These are phyloP conservation scores for Curvularia sp. DNA, from an alignment of 2,329 filamentous ascomycete species.

Conservation along the genomic window DNA sequence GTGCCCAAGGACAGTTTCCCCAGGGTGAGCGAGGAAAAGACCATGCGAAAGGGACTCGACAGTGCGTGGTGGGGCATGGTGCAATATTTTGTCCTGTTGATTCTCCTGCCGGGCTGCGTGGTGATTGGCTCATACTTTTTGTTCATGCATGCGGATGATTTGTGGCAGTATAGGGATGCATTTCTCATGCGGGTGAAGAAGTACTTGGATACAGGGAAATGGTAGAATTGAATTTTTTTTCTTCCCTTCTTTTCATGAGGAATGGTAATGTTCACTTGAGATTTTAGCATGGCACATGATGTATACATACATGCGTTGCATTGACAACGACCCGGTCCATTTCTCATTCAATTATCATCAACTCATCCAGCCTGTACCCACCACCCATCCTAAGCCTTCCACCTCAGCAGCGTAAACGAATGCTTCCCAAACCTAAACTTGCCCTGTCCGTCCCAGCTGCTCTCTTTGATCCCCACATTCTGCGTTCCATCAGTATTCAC, in stretches of 20 bases:
- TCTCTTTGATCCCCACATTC: constrained; percentile 67
- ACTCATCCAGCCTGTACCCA: too few species aligned
- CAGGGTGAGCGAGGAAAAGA: constrained; percentile 29
- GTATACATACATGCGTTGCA: too few species aligned
- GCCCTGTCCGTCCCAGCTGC: constrained; percentile 69
- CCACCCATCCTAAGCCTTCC: constrained; percentile 49
- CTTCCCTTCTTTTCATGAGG: too few species aligned
- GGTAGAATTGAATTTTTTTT: neutral
- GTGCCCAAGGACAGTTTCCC: constrained; percentile 35
- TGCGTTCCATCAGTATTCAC: constrained; percentile 70
- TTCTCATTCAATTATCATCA: too few species aligned
- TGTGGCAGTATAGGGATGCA: constrained; percentile 21
- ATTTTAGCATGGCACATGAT: too few species aligned
- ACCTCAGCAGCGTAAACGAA: constrained; percentile 72
- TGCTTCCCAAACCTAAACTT: constrained; percentile 72
- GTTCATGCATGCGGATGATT: constrained; percentile 20
- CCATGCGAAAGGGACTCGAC: constrained; percentile 29
- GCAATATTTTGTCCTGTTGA: constrained; percentile 29
- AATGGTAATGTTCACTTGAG: too few species aligned
- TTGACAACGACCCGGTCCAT: too few species aligned
- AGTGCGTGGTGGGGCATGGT: constrained; percentile 34
- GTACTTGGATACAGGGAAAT: constrained; percentile 20
- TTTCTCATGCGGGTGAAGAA: constrained; percentile 19
- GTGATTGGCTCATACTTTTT: constrained; percentile 9
- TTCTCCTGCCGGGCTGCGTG: constrained; percentile 25